Conservation (phyloP, 257 asterid genomes). For the Striga asiatica region DNA sequence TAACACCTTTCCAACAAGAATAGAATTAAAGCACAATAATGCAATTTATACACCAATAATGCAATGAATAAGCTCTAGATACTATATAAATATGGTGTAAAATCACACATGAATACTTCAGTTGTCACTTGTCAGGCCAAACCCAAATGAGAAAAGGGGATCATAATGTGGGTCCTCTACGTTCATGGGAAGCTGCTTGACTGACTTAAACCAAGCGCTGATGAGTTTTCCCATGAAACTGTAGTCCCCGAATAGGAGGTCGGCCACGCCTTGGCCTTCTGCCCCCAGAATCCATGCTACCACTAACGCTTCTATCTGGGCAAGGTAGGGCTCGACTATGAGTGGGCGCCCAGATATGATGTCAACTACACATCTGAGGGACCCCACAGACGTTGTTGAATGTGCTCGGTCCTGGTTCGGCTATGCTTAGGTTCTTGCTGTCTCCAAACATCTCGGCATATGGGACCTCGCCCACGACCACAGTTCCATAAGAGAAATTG, state of each 20-base stretch:
- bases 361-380: slow-evolving; percentile 34
- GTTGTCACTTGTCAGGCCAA: slow-evolving; percentile 32
- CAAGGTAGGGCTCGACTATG: slow-evolving; percentile 34
- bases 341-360: slow-evolving; percentile 37
- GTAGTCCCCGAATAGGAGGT: slow-evolving; percentile 42
- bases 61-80: too few relatives aligned
- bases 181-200: slow-evolving; percentile 52
- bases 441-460: slow-evolving; percentile 42
- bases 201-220: slow-evolving; percentile 48
- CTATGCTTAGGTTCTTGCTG: slow-evolving; percentile 29
- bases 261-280: slow-evolving; percentile 54
- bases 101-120: slow-evolving; percentile 16
- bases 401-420: slow-evolving; percentile 25
- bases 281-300: slow-evolving; percentile 62
- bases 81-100: too few relatives aligned
- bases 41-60: too few relatives aligned
- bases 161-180: slow-evolving; percentile 54
- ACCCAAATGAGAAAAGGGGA: slow-evolving; percentile 48
- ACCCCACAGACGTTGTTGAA: slow-evolving; percentile 30
- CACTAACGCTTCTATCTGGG: slow-evolving; percentile 39
- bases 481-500: slow-evolving; percentile 38
- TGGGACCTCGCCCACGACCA: slow-evolving; percentile 44
- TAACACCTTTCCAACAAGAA: too few relatives aligned
- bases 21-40: too few relatives aligned
- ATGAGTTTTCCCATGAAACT: slow-evolving; percentile 55